Conservation (phyloP, 179 eudicot species). For the Pouteria campechiana region DNA sequence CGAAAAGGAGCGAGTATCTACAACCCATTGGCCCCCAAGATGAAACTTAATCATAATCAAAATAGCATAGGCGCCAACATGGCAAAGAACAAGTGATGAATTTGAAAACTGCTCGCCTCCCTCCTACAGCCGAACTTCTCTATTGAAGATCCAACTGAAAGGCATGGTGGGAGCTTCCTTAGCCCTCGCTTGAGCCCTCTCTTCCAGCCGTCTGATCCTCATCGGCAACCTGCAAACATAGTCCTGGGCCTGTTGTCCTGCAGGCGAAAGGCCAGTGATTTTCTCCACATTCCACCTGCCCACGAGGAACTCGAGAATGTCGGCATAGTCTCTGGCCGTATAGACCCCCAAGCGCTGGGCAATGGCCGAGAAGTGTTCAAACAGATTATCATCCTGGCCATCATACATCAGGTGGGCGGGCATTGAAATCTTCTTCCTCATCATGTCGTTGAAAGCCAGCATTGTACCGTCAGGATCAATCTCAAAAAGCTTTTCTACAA, state of each 20-base stretch:
- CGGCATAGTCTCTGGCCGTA: conserved; percentile 33
- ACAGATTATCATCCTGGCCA: conserved; percentile 20
- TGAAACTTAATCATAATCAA: too few relatives aligned
- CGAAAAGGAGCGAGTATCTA: too few relatives aligned
- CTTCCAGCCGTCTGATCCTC: conserved; percentile 23
- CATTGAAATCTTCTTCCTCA: conserved; percentile 32
- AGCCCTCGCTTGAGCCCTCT: conserved; percentile 20
- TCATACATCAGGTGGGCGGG: conserved; percentile 29
- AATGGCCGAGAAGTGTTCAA: conserved; percentile 17
- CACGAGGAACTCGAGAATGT: conserved; percentile 25
- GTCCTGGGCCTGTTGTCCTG: conserved; percentile 26
- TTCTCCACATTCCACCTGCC: conserved; percentile 21
- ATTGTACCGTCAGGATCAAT: conserved; percentile 28
- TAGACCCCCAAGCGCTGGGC: conserved; percentile 30
- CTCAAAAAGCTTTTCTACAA: conserved; percentile 31
- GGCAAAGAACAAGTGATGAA: too few relatives aligned
- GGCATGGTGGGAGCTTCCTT: conserved; percentile 9
- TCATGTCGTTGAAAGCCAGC: conserved; percentile 25
- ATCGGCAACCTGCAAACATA: conserved; percentile 22
- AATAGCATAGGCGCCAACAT: too few relatives aligned
- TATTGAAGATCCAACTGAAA: conserved; percentile 22
- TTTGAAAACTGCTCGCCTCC: too few relatives aligned
- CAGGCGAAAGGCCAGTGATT: conserved; percentile 20
- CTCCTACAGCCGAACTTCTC: conserved; percentile 15
- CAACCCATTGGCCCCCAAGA: too few relatives aligned